Conservation (phyloP, 1,284 basidiomycete species). For the Inonotus hispidus region DNA sequence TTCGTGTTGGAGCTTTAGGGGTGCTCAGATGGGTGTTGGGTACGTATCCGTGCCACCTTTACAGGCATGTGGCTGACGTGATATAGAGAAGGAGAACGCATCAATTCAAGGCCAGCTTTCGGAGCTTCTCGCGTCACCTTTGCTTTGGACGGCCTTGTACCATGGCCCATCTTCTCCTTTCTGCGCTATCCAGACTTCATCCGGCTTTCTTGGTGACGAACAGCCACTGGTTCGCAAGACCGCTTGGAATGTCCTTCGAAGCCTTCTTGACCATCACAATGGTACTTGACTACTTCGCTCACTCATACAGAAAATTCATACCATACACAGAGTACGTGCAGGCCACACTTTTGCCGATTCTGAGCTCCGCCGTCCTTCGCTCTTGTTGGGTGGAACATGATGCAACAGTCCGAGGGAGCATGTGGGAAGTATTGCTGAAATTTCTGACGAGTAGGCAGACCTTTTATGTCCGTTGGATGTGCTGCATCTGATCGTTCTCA, state of each 20-base stretch:
- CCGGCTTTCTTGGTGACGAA: slow-evolving; percentile 47
- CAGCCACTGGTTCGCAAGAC: slow-evolving; percentile 67
- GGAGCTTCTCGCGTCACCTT: slow-evolving; percentile 44
- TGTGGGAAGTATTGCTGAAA: slow-evolving; percentile 66
- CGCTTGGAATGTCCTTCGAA: slow-evolving; percentile 50
- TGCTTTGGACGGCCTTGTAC: slow-evolving; percentile 57
- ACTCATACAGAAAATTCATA: background rate
- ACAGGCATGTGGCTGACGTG: slow-evolving; percentile 4
- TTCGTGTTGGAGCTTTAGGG: slow-evolving; percentile 70
- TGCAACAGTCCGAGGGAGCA: slow-evolving; percentile 52
- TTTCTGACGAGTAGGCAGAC: slow-evolving; percentile 63
- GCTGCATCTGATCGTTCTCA: background rate
- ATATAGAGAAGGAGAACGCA: slow-evolving; percentile 13
- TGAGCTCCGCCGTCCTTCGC: slow-evolving; percentile 59
- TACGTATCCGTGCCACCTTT: slow-evolving; percentile 29
- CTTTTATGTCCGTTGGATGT: background rate
- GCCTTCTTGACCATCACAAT: slow-evolving; percentile 38
- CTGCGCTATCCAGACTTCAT: slow-evolving; percentile 28
- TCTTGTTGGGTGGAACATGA: slow-evolving; percentile 79
- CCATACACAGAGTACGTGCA: slow-evolving; percentile 33
- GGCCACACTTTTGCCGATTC: slow-evolving; percentile 33
- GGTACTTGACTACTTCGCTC: slow-evolving; percentile 28
- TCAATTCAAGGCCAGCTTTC: slow-evolving; percentile 24
- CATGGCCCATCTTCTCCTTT: slow-evolving; percentile 42
- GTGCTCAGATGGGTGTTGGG: slow-evolving; percentile 62